Conservation (phyloP, 164 flowering plant species). For the Warburgia ugandensis region DNA sequence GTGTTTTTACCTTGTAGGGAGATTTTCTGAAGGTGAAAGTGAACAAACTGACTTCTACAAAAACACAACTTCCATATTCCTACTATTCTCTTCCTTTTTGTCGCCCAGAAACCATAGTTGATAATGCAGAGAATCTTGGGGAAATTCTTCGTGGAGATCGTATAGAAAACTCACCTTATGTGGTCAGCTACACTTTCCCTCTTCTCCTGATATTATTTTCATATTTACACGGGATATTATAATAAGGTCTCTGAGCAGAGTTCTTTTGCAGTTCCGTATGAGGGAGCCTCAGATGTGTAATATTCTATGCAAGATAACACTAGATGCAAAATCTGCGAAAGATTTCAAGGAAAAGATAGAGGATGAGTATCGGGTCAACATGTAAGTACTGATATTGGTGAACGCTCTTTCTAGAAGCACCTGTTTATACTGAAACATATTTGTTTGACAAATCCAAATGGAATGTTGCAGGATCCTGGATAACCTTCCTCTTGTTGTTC, state of each 20-base stretch:
- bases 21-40: conserved; percentile 72
- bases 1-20: conserved; percentile 40
- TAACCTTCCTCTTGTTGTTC: conserved; percentile 89
- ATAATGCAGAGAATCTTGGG: conserved; percentile 95
- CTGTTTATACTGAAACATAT: neutral
- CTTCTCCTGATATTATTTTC: neutral
- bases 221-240: too few relatives aligned
- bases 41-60: conserved; percentile 81
- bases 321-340: conserved; percentile 68
- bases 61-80: conserved; percentile 92
- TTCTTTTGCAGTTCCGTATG: conserved; percentile 71
- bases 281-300: conserved; percentile 79
- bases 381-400: conserved; percentile 40
- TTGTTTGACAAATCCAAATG: conserved; percentile 1
- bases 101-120: conserved; percentile 49
- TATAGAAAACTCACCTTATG: conserved; percentile 83
- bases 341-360: conserved; percentile 84
- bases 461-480: conserved; percentile 69
- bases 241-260: conserved; percentile 11
- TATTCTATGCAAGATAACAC: conserved; percentile 44
- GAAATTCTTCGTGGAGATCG: conserved; percentile 99
- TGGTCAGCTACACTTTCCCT: conserved; percentile 31
- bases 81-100: conserved; percentile 83
- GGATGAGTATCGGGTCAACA: conserved; percentile 86
- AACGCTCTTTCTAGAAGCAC: neutral